These are phyloP conservation scores for Edaphochlamys debaryana DNA, from an alignment of 139 green algal species.

Conservation along the genomic window DNA sequence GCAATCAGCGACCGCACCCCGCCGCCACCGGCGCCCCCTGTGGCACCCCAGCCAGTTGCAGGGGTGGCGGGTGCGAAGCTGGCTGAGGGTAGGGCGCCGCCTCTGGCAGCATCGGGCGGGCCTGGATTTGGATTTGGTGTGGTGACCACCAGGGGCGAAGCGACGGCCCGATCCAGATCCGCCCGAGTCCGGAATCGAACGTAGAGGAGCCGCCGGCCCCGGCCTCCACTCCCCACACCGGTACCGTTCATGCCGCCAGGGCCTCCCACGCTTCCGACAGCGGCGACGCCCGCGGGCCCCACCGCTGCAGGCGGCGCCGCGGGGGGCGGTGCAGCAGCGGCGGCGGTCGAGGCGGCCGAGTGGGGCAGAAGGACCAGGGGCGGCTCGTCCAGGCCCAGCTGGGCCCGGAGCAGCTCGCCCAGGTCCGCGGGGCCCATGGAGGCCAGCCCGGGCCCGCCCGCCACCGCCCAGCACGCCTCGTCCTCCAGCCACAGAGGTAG, in stretches of 20 bases:
- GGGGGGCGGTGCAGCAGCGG: not conserved
- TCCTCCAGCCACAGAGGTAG: too few relatives aligned
- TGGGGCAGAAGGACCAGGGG: not conserved
- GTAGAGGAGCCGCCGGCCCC: not conserved
- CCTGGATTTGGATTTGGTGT: too few relatives aligned
- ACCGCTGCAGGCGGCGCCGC: not conserved
- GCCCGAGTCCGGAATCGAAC: not conserved
- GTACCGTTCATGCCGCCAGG: not conserved
- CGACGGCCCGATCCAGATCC: not conserved
- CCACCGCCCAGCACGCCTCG: constrained; percentile 9
- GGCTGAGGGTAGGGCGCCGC: not conserved
- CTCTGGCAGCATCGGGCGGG: not conserved
- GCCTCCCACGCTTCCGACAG: too few relatives aligned
- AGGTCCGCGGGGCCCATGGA: not conserved
- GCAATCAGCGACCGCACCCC: constrained; percentile 13
- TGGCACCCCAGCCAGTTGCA: too few relatives aligned
- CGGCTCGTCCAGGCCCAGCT: not conserved
- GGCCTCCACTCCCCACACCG: not conserved
- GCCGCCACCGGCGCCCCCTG: too few relatives aligned
- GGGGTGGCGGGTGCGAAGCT: too few relatives aligned
- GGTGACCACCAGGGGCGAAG: not conserved
- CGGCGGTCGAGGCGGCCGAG: not conserved
- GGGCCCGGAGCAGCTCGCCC: not conserved
- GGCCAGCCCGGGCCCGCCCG: not conserved
- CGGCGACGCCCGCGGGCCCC: too few relatives aligned